Evolutionary conservation across 768 basidiomycete species (phyloP).

Genomic region (Albatrellus ellisii): DNA sequence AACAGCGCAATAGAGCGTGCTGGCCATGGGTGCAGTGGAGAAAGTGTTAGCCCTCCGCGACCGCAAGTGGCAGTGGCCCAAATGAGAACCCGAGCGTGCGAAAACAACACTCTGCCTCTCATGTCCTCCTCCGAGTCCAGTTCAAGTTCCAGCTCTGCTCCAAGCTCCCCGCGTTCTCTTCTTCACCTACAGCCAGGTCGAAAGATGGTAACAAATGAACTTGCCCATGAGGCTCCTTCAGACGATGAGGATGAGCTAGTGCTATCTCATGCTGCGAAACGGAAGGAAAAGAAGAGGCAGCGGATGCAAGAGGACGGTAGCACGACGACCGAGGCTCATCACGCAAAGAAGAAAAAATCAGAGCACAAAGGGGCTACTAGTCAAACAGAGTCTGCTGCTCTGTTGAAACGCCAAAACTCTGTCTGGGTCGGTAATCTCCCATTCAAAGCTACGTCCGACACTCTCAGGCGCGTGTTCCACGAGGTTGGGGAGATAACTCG

Average conservation of each 20-base stretch:
- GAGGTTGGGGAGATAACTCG: conserved; percentile 64
- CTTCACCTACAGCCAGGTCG: no score
- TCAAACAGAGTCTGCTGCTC: conserved; percentile 4
- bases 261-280: conserved; percentile 64
- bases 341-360: conserved; percentile 25
- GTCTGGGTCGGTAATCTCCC: conserved; percentile 94
- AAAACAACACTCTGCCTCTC: no score
- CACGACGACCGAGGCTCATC: conserved; percentile 17
- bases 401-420: conserved; percentile 61
- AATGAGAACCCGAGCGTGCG: no score
- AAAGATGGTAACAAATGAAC: no score
- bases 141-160: no score
- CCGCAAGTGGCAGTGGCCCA: no score
- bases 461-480: conserved; percentile 60
- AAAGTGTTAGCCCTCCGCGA: no score
- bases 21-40: no score
- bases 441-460: conserved; percentile 73
- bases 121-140: no score
- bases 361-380: no score
- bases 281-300: conserved; percentile 42
- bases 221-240: conserved; percentile 12
- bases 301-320: conserved; percentile 17
- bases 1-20: no score
- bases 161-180: no score
- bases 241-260: conserved; percentile 29